Conservation (phyloP, 768 basidiomycete genomes). For the Boletus rex-veris region DNA sequence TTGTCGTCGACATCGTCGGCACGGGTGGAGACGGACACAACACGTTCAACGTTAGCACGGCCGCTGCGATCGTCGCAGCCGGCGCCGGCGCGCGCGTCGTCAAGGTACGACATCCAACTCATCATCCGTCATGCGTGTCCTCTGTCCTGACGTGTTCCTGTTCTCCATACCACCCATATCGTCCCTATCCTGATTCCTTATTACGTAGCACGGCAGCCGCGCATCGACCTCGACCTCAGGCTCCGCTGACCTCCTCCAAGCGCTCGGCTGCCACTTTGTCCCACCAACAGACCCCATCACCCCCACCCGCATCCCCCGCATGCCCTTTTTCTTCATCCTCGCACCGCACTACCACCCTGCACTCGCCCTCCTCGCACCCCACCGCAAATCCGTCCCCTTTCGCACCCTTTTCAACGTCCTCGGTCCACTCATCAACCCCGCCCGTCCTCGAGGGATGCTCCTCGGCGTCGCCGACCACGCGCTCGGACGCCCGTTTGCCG, state of each 20-base stretch:
- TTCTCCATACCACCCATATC: too few relatives aligned
- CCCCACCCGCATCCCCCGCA: too few relatives aligned
- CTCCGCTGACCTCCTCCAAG: constrained; percentile 86
- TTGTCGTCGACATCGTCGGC: constrained; percentile 43
- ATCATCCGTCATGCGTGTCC: neutral
- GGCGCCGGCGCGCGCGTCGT: constrained; percentile 59
- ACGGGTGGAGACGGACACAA: constrained; percentile 88
- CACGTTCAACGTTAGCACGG: constrained; percentile 95
- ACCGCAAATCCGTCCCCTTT: constrained; percentile 85
- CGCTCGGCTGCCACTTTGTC: constrained; percentile 74
- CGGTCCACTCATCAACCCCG: constrained; percentile 92
- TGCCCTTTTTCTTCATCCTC: constrained; percentile 32
- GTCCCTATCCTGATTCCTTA: too few relatives aligned
- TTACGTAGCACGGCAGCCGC: constrained; percentile 73
- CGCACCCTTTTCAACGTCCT: constrained; percentile 96
- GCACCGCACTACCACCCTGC: constrained; percentile 88
- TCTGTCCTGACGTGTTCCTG: too few relatives aligned
- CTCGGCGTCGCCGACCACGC: constrained; percentile 83
- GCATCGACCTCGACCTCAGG: constrained; percentile 92
- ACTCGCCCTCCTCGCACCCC: constrained; percentile 73
- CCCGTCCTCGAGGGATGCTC: constrained; percentile 82
- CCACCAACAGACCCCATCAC: constrained; percentile 44
- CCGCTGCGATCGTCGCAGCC: constrained; percentile 90
- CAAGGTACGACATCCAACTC: neutral
- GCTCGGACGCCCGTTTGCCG: constrained; percentile 79